These are phyloP conservation scores for Penicillium oxalicum DNA, from an alignment of 2,329 filamentous ascomycete genomes.

Conservation along the genomic window DNA sequence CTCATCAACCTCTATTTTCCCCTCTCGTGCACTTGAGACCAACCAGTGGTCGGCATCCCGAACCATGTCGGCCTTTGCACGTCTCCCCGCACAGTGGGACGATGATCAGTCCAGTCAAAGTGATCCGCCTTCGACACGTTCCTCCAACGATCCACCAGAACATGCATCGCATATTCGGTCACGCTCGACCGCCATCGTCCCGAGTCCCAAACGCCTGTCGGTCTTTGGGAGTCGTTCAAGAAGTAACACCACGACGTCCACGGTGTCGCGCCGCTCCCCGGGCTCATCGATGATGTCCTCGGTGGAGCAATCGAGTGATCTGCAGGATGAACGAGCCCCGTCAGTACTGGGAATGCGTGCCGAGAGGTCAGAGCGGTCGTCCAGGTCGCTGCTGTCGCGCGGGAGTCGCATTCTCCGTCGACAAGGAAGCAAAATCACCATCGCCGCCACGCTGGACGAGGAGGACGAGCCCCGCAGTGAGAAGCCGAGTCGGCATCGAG, in stretches of 20 bases:
- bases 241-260: conserved; percentile 48
- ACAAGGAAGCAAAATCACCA: conserved; percentile 43
- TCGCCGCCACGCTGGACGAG: conserved; percentile 38
- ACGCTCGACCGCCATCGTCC: conserved; percentile 30
- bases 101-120: conserved; percentile 20
- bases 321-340: conserved; percentile 29
- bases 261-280: conserved; percentile 43
- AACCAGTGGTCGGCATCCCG: not conserved
- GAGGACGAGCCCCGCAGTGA: conserved; percentile 35
- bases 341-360: conserved; percentile 23
- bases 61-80: conserved; percentile 6
- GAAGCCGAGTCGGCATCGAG: conserved; percentile 25
- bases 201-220: conserved; percentile 37
- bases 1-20: not conserved
- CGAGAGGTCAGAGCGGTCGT: conserved; percentile 33
- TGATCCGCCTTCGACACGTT: conserved; percentile 27
- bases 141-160: conserved; percentile 30
- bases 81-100: conserved; percentile 12
- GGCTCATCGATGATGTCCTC: conserved; percentile 38
- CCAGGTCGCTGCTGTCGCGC: conserved; percentile 39
- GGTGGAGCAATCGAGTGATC: conserved; percentile 24
- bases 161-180: conserved; percentile 32
- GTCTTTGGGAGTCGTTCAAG: conserved; percentile 37
- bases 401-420: conserved; percentile 44
- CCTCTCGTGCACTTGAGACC: not conserved